Evolutionary conservation across 2,329 filamentous ascomycete genomes (phyloP).

Genomic region (Parastagonospora avenae): DNA sequence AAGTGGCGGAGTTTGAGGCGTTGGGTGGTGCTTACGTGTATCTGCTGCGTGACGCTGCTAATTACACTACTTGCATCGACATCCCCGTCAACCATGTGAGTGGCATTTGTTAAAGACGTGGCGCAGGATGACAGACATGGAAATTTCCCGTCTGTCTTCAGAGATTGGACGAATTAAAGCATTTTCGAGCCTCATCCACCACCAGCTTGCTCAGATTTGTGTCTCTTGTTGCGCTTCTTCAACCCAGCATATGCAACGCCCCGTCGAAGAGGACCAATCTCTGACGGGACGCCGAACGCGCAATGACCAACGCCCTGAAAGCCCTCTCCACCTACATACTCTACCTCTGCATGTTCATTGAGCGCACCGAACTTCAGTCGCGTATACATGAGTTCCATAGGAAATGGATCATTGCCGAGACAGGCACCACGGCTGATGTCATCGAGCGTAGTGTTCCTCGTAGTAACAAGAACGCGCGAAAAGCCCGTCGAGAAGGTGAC

Average conservation of each 20-base stretch:
- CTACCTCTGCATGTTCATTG: conserved; percentile 29
- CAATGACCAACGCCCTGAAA: conserved; percentile 31
- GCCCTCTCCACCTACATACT: conserved; percentile 25
- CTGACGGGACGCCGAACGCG: conserved; percentile 38
- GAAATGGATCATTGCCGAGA: conserved; percentile 48
- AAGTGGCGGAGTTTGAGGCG: conserved; percentile 59
- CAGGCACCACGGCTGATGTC: conserved; percentile 48
- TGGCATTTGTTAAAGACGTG: neutral
- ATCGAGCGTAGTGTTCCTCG: conserved; percentile 42
- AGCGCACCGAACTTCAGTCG: conserved; percentile 47
- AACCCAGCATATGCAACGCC: conserved; percentile 33
- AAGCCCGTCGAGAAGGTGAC: conserved; percentile 43
- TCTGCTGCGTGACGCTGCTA: conserved; percentile 40
- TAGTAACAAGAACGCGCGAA: conserved; percentile 42
- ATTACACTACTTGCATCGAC: too few species aligned
- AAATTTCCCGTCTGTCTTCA: neutral
- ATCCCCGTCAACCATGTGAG: too few species aligned
- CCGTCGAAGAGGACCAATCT: conserved; percentile 26
- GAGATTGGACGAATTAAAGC: neutral
- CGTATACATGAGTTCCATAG: conserved; percentile 44
- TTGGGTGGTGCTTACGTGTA: conserved; percentile 64
- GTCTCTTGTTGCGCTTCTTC: conserved; percentile 1
- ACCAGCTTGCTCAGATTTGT: neutral
- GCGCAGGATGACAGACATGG: neutral
- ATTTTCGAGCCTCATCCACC: neutral